Percentiles rank a stretch among this genome's conserved stretches.
Evolutionary conservation across 2,329 filamentous ascomycete species (phyloP).

Genomic region (Waltergamsia citrina): DNA sequence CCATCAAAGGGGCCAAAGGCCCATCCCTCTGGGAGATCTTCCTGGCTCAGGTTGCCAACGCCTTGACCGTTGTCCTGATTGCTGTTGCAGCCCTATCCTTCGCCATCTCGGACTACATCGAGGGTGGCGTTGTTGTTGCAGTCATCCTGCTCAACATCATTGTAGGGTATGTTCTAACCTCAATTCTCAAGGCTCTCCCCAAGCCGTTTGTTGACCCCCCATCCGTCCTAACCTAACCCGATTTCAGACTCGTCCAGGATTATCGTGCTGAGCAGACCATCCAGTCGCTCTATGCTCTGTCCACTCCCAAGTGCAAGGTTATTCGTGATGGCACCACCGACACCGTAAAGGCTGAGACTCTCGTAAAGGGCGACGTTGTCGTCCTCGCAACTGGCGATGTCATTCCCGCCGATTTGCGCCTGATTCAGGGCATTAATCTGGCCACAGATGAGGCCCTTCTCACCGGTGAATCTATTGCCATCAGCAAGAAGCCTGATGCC

Average conservation of each 20-base stretch:
- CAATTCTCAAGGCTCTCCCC: conserved; percentile 2
- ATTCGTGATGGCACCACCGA: conserved; percentile 42
- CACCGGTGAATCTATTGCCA: conserved; percentile 64
- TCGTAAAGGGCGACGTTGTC: conserved; percentile 60
- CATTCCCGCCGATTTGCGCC: conserved; percentile 58
- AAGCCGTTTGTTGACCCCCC: neutral
- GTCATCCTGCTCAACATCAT: conserved; percentile 60
- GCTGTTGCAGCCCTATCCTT: conserved; percentile 65
- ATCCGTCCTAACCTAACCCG: conserved; percentile 11
- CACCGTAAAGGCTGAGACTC: conserved; percentile 41
- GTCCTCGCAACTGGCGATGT: conserved; percentile 56
- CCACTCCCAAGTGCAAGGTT: conserved; percentile 50
- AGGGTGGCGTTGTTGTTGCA: conserved; percentile 52
- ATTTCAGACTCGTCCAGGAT: conserved; percentile 46
- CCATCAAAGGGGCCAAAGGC: conserved; percentile 61
- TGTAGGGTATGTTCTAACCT: conserved; percentile 41
- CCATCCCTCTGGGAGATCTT: conserved; percentile 68
- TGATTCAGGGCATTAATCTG: conserved; percentile 60
- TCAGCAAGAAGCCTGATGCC: conserved; percentile 52
- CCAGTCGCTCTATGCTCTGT: conserved; percentile 48
- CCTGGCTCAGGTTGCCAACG: conserved; percentile 69
- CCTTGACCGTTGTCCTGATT: conserved; percentile 64
- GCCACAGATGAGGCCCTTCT: conserved; percentile 68
- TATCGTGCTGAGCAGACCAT: conserved; percentile 54
- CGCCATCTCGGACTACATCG: conserved; percentile 54